phyloP scores from a whole-genome alignment of 2,329 filamentous ascomycete species.

The Penicillium brevicompactum region DNA sequence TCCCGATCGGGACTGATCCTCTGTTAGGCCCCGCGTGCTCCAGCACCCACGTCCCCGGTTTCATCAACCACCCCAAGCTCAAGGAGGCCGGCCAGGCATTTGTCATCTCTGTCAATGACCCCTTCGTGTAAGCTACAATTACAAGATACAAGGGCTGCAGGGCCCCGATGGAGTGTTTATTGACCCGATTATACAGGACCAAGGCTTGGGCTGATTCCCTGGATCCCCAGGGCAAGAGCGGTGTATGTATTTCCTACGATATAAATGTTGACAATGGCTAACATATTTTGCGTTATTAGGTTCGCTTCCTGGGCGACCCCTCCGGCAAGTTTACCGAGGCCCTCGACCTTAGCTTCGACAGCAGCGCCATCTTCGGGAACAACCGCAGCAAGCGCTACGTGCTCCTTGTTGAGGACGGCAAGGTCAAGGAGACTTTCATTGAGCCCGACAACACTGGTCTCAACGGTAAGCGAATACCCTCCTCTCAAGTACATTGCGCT shows the following conservation, averaged over 20 bases:
- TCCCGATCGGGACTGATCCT: constrained; percentile 11
- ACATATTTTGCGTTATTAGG: constrained; percentile 52
- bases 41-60: constrained; percentile 77
- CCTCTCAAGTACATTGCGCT: not conserved
- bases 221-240: constrained; percentile 72
- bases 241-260: constrained; percentile 59
- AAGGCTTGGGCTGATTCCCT: constrained; percentile 83
- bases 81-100: constrained; percentile 82
- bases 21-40: constrained; percentile 62
- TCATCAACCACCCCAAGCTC: constrained; percentile 76
- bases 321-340: constrained; percentile 77
- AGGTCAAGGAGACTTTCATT: constrained; percentile 77
- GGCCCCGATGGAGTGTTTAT: constrained; percentile 6
- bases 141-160: not conserved
- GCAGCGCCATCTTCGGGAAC: constrained; percentile 76
- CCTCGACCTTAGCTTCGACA: constrained; percentile 81
- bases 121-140: constrained; percentile 73
- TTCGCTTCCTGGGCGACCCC: constrained; percentile 87
- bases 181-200: constrained; percentile 59
- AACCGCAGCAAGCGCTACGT: constrained; percentile 86
- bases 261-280: not conserved
- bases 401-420: constrained; percentile 78
- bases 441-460: constrained; percentile 89
- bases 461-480: constrained; percentile 56
- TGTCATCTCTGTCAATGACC: constrained; percentile 89